phyloP scores from a whole-genome alignment of 2,329 filamentous ascomycete species.

The Aspergillus clavatus region DNA sequence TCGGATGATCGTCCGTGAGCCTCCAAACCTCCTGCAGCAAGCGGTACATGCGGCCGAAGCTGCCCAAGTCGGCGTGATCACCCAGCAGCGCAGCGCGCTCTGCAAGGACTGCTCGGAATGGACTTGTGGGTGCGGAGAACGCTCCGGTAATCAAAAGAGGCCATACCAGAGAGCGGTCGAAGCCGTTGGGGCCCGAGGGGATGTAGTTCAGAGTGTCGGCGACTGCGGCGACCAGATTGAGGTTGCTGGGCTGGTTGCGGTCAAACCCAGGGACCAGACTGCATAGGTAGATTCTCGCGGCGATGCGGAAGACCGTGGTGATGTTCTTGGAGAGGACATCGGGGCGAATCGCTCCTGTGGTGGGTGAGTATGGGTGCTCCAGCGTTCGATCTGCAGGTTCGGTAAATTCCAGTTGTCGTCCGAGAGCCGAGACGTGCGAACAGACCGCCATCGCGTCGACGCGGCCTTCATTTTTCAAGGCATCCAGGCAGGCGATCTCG shows the following conservation, averaged over 20 bases:
- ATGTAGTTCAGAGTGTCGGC: conserved; percentile 73
- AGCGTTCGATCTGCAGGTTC: conserved; percentile 62
- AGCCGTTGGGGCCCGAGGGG: conserved; percentile 73
- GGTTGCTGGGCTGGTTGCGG: conserved; percentile 66
- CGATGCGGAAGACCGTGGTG: conserved; percentile 83
- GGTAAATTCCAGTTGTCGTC: conserved; percentile 76
- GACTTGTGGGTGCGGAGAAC: conserved; percentile 65
- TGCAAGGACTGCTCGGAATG: conserved; percentile 72
- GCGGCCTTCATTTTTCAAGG: conserved; percentile 75
- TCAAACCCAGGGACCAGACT: conserved; percentile 86
- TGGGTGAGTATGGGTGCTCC: conserved; percentile 50
- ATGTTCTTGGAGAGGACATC: conserved; percentile 84
- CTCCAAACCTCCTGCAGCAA: conserved; percentile 80
- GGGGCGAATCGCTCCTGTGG: conserved; percentile 69
- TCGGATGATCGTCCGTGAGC: conserved; percentile 61
- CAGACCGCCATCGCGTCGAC: conserved; percentile 77
- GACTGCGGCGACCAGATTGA: conserved; percentile 73
- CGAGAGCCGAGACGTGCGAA: conserved; percentile 82
- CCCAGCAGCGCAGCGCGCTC: conserved; percentile 71
- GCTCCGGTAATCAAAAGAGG: conserved; percentile 84
- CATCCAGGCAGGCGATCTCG: conserved; percentile 93
- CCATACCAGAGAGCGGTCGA: conserved; percentile 89
- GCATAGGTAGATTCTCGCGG: conserved; percentile 94
- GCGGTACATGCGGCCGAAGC: conserved; percentile 75
- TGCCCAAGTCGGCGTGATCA: conserved; percentile 72